A percentile compares a stretch with the other conserved stretches of the same genome.
Conservation (phyloP, 768 basidiomycete species). For the Auriscalpium microsporum region DNA sequence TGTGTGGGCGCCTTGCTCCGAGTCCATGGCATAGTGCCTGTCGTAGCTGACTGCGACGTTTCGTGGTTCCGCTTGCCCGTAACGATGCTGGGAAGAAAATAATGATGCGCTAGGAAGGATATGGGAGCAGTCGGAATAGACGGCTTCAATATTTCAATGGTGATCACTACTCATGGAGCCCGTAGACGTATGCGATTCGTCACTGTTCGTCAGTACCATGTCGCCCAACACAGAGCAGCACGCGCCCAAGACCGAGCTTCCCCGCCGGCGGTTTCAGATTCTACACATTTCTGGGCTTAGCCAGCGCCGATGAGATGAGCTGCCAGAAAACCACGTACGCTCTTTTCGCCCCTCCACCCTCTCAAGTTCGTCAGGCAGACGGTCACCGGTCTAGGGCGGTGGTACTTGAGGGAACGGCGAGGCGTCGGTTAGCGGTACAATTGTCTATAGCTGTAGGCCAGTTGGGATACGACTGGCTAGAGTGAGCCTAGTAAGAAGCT, state of each 20-base stretch:
- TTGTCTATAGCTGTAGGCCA: no score
- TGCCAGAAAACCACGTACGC: slow-evolving; percentile 38
- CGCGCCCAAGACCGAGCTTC: slow-evolving; percentile 82
- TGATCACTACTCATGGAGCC: slow-evolving; percentile 50
- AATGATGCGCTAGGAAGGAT: not conserved
- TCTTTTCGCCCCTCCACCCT: slow-evolving; percentile 77
- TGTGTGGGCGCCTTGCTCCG: no score
- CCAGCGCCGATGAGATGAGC: not conserved
- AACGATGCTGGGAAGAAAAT: slow-evolving; percentile 44
- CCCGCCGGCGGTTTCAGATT: slow-evolving; percentile 80
- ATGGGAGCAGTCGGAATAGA: no score
- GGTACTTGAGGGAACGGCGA: no score
- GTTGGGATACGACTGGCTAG: no score
- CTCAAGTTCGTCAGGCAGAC: slow-evolving; percentile 66
- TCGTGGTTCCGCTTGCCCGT: slow-evolving; percentile 85
- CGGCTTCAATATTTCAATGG: no score
- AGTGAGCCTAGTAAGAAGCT: no score
- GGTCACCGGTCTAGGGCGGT: no score
- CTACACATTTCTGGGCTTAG: slow-evolving; percentile 20
- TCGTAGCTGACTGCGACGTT: slow-evolving; percentile 44
- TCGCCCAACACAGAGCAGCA: not conserved
- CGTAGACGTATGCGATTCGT: no score
- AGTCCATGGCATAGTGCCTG: slow-evolving; percentile 59
- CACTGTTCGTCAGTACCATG: not conserved
- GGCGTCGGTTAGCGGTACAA: no score